phyloP scores from a whole-genome alignment of 331 rosid genomes.

The Dryas integrifolia region DNA sequence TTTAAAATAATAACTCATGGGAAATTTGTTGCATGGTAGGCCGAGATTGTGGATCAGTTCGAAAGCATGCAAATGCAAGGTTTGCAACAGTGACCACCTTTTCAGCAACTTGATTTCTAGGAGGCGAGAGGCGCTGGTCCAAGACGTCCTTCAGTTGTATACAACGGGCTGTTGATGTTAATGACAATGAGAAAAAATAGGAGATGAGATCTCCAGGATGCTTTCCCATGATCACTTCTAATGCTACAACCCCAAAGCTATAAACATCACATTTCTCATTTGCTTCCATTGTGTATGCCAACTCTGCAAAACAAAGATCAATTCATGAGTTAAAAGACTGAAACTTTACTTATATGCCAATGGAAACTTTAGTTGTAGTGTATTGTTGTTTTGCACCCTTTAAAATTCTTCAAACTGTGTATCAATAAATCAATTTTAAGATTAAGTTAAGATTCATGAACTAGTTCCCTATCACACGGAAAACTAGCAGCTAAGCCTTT shows the following conservation, averaged over 20 bases:
- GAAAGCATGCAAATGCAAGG: conserved; percentile 20
- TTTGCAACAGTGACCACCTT: conserved; percentile 9
- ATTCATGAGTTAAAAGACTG: neutral
- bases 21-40: conserved; percentile 23
- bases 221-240: conserved; percentile 49
- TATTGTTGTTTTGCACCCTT: neutral
- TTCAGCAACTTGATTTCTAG: conserved; percentile 4
- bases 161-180: neutral
- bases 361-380: neutral
- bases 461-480: too few species aligned
- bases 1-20: neutral
- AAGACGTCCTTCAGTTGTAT: conserved; percentile 37
- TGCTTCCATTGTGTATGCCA: conserved; percentile 34
- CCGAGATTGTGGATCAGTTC: conserved; percentile 17
- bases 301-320: conserved; percentile 30
- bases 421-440: too few species aligned
- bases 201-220: conserved; percentile 46
- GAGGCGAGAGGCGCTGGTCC: conserved; percentile 34
- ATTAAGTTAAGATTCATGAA: too few species aligned
- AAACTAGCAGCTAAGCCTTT: too few species aligned
- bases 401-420: too few species aligned
- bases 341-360: neutral
- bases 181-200: conserved; percentile 11
- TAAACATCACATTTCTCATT: conserved; percentile 49
- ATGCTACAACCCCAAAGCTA: conserved; percentile 42